Evolutionary conservation across 2,329 filamentous ascomycete species (phyloP).

Genomic region (Botrytis porri): DNA sequence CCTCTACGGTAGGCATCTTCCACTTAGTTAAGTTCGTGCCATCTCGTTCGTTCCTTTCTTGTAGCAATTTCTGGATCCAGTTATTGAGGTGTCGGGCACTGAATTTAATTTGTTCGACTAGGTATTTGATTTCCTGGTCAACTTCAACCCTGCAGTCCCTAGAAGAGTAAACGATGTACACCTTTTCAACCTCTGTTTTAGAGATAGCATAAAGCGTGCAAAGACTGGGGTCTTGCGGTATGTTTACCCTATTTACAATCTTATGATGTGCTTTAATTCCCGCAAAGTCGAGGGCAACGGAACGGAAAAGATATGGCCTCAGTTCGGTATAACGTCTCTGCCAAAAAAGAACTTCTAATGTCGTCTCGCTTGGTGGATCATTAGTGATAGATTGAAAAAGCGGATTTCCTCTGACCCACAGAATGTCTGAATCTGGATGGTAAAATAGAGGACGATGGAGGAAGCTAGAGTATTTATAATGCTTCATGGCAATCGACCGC

Average conservation of each 20-base stretch:
- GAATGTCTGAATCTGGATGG: background rate
- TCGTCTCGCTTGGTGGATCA: background rate
- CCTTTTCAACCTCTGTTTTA: background rate
- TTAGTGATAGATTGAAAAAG: background rate
- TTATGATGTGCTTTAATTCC: background rate
- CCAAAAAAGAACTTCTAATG: background rate
- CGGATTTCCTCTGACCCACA: background rate
- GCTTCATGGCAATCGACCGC: background rate
- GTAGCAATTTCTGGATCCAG: background rate
- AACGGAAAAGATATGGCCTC: background rate
- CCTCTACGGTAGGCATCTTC: background rate
- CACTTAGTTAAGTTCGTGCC: background rate
- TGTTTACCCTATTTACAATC: background rate
- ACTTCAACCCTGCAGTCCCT: background rate
- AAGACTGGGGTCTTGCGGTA: background rate
- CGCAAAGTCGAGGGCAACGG: background rate
- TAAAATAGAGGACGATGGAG: background rate
- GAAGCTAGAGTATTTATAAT: background rate
- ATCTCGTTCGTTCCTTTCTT: background rate
- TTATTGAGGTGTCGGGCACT: background rate
- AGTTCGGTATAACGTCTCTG: too few species aligned
- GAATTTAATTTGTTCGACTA: background rate
- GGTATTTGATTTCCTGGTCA: background rate
- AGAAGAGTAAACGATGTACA: constrained; percentile 16
- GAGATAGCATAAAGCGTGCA: background rate